Base-by-base conservation (phyloP, 1,284 basidiomycete species). In the Ceratobasidium sp. region DNA sequence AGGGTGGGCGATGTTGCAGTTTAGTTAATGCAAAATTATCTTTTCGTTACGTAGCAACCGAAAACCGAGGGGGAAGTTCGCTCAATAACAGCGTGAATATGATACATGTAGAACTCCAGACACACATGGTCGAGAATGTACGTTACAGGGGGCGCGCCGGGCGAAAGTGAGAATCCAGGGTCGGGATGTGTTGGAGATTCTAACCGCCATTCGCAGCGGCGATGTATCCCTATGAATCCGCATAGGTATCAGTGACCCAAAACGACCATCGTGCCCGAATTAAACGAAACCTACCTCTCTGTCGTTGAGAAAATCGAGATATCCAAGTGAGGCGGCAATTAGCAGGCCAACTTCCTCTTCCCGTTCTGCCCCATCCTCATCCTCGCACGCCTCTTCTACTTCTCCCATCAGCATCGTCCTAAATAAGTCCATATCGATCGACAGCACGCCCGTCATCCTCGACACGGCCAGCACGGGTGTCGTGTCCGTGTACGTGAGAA, bases 391-490 rank as follows among this genome's bases (percentile, higher is more conserved):
- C 12, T 25, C 21, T n/a, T 46, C 42, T 0, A 44, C 18, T 16
- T 18, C 44, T 36, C 28, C 42, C 44, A 7, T 23, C 28, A 62
- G 7, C 25, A 48, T n/a, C 4, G 44, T 30, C 44, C 44, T 3
- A 23, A 62, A 21, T 12, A 42, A 21, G 14, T 16, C 18, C 40
- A 67, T 7, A 42, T 67, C 64, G 11, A 70, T 6, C 16, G 28
- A 11, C 7, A 70, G 18, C 9, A 60, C 56, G 30, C 67, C 67
- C 38, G 67, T 70, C 67, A 70, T 70, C 38, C 49, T 56, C 11
- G 67, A 70, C 4, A 70, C 44, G 9, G 67, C 54, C 28, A 70
- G 40, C 14, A 70, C 67, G n/a, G 67, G 67, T 2, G 67, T 70
- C 9, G 67, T 70, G 38, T 70, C 67, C 33, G 40, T 51, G 28